A percentile compares a stretch with the other conserved stretches of the same genome.
Conservation (phyloP, 2,329 filamentous ascomycete genomes). For the Epichloe gansuensis region DNA sequence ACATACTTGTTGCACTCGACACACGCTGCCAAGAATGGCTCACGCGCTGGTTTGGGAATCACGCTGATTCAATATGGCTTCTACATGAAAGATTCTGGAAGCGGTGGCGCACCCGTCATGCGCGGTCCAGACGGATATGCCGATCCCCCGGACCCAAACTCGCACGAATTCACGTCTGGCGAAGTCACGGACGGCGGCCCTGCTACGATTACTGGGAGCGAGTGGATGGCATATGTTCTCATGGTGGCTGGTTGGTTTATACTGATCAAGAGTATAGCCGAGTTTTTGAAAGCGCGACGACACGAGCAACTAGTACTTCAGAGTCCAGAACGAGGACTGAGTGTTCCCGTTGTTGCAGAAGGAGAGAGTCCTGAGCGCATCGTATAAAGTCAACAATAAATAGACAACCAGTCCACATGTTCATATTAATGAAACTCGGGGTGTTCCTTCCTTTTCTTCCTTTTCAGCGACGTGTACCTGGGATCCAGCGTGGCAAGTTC, state of each 20-base stretch:
- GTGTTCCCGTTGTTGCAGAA: conserved; percentile 73
- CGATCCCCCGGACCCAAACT: conserved; percentile 74
- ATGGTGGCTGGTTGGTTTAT: conserved; percentile 99
- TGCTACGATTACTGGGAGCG: conserved; percentile 54
- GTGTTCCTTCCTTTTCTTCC: too few species aligned
- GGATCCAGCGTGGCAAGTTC: too few species aligned
- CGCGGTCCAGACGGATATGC: conserved; percentile 45
- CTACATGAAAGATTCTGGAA: conserved; percentile 63
- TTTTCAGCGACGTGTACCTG: too few species aligned
- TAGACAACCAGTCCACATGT: too few species aligned
- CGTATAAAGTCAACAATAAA: conserved; percentile 34
- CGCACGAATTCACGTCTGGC: conserved; percentile 73
- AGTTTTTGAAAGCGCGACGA: conserved; percentile 74
- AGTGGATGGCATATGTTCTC: conserved; percentile 82
- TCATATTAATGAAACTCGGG: too few species aligned
- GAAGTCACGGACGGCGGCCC: conserved; percentile 41
- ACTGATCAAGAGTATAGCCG: conserved; percentile 81
- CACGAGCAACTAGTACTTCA: conserved; percentile 90
- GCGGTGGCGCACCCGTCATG: conserved; percentile 30
- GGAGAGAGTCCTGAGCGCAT: conserved; percentile 69
- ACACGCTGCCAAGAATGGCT: conserved; percentile 95
- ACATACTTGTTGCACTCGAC: conserved; percentile 97
- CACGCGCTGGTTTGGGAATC: conserved; percentile 83
- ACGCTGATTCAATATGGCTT: conserved; percentile 96
- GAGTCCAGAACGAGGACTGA: conserved; percentile 78